Evolutionary conservation across 2,329 filamentous ascomycete species (phyloP), one percentile per base, ranked within the genome.

Genomic region (Huntiella savannae): DNA sequence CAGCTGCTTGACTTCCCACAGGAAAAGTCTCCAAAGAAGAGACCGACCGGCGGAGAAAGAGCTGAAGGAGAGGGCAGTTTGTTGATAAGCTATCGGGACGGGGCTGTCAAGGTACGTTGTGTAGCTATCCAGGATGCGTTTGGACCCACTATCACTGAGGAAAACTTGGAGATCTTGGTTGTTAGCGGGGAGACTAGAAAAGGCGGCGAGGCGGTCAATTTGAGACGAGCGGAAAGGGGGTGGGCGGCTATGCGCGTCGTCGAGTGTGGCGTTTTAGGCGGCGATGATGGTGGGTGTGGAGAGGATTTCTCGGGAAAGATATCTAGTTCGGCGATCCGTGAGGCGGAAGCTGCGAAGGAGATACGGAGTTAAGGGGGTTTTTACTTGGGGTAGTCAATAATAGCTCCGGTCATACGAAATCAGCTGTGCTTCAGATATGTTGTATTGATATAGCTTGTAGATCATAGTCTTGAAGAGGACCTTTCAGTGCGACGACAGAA

Each of bases 111-210:
- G 2, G 71, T 95, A 43, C 80, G 82, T 54, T 86, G 84, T 57
- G 82, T 88, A 40, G 75, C 86, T 57, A 86, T 98, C 46, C 78
- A 80, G 54, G 87, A 98, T 58, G 73, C 82, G 0, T 96, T 81
- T 60, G 91, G 91, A 0, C 91, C 91, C 3, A 95, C 91, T 0
- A 82, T 93, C 51, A 84, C 83, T 0, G 78, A 88, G 48, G 72
- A 83, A 58, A 66, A 70, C 28, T 80, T 96, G 51, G 77, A 81
- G 39, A 83, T 79, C 1, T 68, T 98, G 47, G 79, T 94, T 3
- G 77, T 96, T 4, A 95, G 87, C 4, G 79, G 74, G 10, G 91
- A 98, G 65, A 96, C 91, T 12, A 73, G 83, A 45, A 70, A 77
- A 1, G 91, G 91, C 33, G 91, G 87, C 4, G 67, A 75, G 49